Base-by-base conservation (phyloP, 1,284 basidiomycete species). In the Boletus calvinii region DNA sequence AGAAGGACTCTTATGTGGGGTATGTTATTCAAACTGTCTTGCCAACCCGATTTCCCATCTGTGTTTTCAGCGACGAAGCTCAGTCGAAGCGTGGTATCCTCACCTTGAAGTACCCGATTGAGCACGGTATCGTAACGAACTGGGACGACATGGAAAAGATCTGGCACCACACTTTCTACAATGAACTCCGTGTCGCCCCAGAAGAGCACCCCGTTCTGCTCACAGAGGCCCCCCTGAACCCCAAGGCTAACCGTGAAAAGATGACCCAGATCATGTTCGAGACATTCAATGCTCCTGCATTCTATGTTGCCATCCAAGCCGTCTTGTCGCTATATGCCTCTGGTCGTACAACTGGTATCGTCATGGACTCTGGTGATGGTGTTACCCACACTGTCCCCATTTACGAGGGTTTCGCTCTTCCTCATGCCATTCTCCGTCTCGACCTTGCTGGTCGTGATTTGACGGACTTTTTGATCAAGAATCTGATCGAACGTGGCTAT, bases 261-360 rank as follows among this genome's bases (percentile, higher is more conserved):
- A 93, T 93, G 90, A 93, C 91, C 50, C 91, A 93, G 75, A 92
- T 93, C 80, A 93, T 93, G 89, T 94, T 94, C 72, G 91, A 94
- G 78, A 93, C 91, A 36, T 94, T 94, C 81, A 93, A 92, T 74
- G 85, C 83, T 2, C 92, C 91, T 44, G 92, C 91, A 11, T 92
- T 93, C 78, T 93, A 93, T 77, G 90, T 93, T 59, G 81, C 87
- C 52, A 92, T 93, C 73, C 92, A 93, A 76, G 91, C 91, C 66
- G 91, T 93, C 54, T 80, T 94, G 45, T 93, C 91, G 26, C 79
- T 94, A 48, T 94, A 93, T 77, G 92, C 91, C 18, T 93, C 91
- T 39, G 91, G 91, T 76, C 89, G 92, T 76, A 83, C 80, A 24
- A 93, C 91, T 36, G 90, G 90, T 86, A 92, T 93, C 74, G 91